Conservation (phyloP, 345 rosid genomes). For the Eucalyptus caleyi region DNA sequence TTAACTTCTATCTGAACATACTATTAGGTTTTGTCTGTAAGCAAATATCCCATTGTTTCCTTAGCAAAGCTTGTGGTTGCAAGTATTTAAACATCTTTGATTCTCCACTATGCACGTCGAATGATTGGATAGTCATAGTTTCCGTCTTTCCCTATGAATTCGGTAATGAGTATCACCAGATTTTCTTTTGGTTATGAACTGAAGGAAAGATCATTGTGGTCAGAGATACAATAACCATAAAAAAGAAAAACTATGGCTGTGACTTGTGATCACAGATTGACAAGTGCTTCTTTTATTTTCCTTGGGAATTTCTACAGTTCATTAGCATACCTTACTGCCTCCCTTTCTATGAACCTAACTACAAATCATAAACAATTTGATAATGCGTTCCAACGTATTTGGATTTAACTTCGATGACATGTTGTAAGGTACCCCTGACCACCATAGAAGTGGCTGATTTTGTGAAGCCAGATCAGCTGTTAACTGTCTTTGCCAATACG, state of each 20-base stretch:
- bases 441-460: neutral
- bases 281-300: neutral
- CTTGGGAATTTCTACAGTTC: neutral
- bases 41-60: neutral
- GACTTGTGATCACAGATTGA: neutral
- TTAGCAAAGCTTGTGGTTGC: neutral
- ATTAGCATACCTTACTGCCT: neutral
- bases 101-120: too few species aligned
- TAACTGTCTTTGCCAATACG: neutral
- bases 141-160: too few species aligned
- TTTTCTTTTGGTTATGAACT: too few species aligned
- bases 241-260: neutral
- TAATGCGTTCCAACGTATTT: too few species aligned
- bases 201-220: neutral
- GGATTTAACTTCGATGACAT: too few species aligned
- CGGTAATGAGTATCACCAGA: too few species aligned
- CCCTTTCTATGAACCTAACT: neutral
- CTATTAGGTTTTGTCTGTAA: neutral
- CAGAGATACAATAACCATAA: neutral
- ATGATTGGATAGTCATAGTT: neutral
- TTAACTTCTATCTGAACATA: neutral
- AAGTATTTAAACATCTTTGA: neutral
- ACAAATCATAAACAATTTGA: too few species aligned
- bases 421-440: neutral
- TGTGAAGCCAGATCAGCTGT: neutral